phyloP scores from a whole-genome alignment of 2,329 filamentous ascomycete genomes.

The Aotearoamyces nothofagi region DNA sequence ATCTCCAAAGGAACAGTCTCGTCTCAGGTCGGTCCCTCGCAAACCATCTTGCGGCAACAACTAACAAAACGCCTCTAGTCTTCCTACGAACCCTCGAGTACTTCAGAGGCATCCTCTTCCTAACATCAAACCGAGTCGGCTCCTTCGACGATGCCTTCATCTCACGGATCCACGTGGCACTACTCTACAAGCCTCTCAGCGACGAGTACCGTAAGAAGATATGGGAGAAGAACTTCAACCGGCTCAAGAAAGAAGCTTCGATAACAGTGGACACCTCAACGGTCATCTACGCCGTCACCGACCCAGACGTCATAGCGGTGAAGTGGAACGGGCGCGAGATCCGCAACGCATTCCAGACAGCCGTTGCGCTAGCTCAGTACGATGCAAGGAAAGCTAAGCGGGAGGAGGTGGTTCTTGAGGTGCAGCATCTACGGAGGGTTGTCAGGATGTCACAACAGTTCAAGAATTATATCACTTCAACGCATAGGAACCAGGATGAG shows the following conservation, averaged over 20 bases:
- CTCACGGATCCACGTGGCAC: slow-evolving; percentile 21
- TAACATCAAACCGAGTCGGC: slow-evolving; percentile 26
- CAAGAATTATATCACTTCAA: slow-evolving; percentile 1
- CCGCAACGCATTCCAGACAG: slow-evolving; percentile 3
- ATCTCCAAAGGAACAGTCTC: slow-evolving; percentile 8
- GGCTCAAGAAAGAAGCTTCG: neutral
- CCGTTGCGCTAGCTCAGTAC: neutral
- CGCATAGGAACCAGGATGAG: no score
- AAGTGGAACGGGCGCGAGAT: slow-evolving; percentile 4
- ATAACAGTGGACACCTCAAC: neutral
- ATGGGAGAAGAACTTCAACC: slow-evolving; percentile 12
- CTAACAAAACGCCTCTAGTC: neutral
- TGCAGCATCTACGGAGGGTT: no score
- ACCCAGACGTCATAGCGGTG: neutral
- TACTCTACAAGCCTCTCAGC: slow-evolving; percentile 17
- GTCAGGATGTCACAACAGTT: slow-evolving; percentile 8
- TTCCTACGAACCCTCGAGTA: slow-evolving; percentile 24
- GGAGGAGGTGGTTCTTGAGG: no score
- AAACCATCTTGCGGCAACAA: neutral
- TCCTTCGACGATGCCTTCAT: slow-evolving; percentile 25
- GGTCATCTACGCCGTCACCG: neutral
- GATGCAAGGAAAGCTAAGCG: neutral
- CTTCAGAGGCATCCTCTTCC: slow-evolving; percentile 26
- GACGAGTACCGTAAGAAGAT: slow-evolving; percentile 13
- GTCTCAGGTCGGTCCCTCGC: slow-evolving; percentile 6